Evolutionary conservation across 2,329 filamentous ascomycete species (phyloP), one percentile per base, ranked within the genome.

Genomic region (Drechslera avenae): DNA sequence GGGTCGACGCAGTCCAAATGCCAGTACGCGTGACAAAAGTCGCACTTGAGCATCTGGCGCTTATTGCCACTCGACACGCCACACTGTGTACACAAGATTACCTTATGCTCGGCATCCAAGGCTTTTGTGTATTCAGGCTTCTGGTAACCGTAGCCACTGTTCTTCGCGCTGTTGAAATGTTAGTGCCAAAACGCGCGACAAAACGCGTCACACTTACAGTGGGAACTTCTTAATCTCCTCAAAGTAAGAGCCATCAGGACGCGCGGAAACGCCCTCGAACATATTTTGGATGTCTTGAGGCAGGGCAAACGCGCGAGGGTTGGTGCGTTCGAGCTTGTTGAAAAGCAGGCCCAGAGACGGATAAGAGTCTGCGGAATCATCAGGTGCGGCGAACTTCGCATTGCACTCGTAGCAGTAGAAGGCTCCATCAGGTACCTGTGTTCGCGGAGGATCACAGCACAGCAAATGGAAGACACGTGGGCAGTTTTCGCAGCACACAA

Each of bases 401-500:
- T 53, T 56, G 57, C 69, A 73, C 40, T 69, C 68, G 64, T 89
- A 88, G 76, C 93, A 97, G 73, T 83, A 94, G 90, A 91, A 97
- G 13, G 64, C 63, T 7, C 67, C 69, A 28, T 68, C 64, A 30
- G 69, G 69, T 46, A 68, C 63, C 28, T 65, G 55, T 19, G 59
- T 46, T 45, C 65, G 79, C 32, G 90, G 88, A 55, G 93, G 91
- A 73, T 95, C 88, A 60, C 94, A 85, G 72, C 94, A 97, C 52
- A 84, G 82, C 71, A 94, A 91, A 75, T 97, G 94, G 75, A 95
- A 97, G 5, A 92, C 90, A 60, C 90, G 86, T 54, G 87, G 84
- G 76, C 94, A 99, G 56, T 89, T 90, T 76, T 97, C 94, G 74
- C 94, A 99, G 76, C 92, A 97, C 59, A 97, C 82, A 57, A 99